Base-by-base conservation (phyloP, 2,329 filamentous ascomycete species). In the Ustulina deusta region DNA sequence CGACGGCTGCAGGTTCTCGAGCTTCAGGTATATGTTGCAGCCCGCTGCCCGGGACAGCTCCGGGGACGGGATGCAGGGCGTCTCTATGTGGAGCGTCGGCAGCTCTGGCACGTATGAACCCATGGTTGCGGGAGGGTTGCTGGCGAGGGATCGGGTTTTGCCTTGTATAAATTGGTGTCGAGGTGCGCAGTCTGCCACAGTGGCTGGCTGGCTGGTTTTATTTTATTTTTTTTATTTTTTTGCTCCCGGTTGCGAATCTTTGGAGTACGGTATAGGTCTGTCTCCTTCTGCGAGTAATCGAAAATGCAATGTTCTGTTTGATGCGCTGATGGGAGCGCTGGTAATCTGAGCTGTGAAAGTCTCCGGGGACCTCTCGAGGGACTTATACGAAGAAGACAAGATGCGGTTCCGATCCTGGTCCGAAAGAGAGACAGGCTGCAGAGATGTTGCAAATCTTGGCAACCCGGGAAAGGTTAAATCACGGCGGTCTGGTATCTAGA, bases 11-110 rank as follows among this genome's bases (percentile, higher is more conserved):
- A 94, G 87, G 77, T 92, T 93, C 74, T 97, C 93, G 69, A 96
- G 87, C 79, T 97, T 97, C 75, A 97, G 89, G 79, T 92, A 93
- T 79, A 97, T 88, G 81, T 91, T 90, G 83, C 92, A 94, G 79
- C 91, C 92, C 72, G 91, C 90, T 70, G 85, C 85, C 70, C 88
- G 85, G 49, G 91, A 93, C 42, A 94, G 84, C 15, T 87, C 82
- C 58, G 85, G 83, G 2, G 89, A 93, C 74, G 89, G 86, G 66
- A 92, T 84, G 68, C 92, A 84, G 29, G 92, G 92, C 20, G 92
- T 94, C 77, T 90, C 83, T 68, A 89, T 86, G 90, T 91, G 94
- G 63, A 91, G 89, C 59, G 82, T 78, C 69, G 79, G 81, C 20
- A 78, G 75, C 27, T 81, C 79, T 27, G 76, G 70, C 10, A 73